These are phyloP conservation scores for Carpinus fangiana DNA, from an alignment of 306 rosid species.

Conservation along the genomic window DNA sequence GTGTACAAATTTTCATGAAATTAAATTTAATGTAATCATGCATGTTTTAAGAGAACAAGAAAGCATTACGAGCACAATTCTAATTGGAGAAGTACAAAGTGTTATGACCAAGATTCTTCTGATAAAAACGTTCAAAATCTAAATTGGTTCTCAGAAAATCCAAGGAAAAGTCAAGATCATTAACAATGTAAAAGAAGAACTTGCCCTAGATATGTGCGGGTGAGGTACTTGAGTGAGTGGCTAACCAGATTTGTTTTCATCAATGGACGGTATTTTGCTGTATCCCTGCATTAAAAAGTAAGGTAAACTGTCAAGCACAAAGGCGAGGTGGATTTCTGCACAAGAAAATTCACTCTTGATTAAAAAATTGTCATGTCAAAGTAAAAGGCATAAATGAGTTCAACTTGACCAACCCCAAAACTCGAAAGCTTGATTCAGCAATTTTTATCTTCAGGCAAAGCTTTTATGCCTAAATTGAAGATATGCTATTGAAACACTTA, in stretches of 20 bases:
- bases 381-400: not conserved
- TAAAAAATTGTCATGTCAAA: not conserved
- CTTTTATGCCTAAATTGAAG: not conserved
- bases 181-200: slow-evolving; percentile 29
- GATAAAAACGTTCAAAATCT: not conserved
- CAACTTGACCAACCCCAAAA: not conserved
- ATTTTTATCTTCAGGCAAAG: not conserved
- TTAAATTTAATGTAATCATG: not conserved
- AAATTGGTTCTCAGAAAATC: not conserved
- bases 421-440: not conserved
- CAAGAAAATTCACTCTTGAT: not conserved
- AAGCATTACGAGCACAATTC: slow-evolving; percentile 1
- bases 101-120: not conserved
- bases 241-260: slow-evolving; percentile 82
- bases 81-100: not conserved
- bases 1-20: not conserved
- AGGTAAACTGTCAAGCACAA: slow-evolving; percentile 17
- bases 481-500: not conserved
- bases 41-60: not conserved
- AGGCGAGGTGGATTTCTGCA: slow-evolving; percentile 16
- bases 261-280: slow-evolving; percentile 74
- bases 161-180: slow-evolving; percentile 16
- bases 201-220: slow-evolving; percentile 80
- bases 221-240: slow-evolving; percentile 85
- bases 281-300: slow-evolving; percentile 60